Evolutionary conservation across 2,329 filamentous ascomycete genomes (phyloP).

Genomic region (Aspergillus calidoustus): DNA sequence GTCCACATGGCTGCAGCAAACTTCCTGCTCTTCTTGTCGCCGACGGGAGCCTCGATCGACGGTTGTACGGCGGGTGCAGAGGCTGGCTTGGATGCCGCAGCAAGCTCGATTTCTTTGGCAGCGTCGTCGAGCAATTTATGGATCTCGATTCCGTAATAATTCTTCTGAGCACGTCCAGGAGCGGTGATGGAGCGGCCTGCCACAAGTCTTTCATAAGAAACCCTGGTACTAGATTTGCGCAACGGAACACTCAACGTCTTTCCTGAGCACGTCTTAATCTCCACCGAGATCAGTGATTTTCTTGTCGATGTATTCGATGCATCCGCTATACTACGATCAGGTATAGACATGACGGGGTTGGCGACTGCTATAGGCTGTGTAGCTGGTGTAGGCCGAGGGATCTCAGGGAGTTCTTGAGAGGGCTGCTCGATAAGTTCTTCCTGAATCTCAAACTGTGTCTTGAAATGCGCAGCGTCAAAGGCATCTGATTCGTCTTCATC

Average conservation of each 20-base stretch:
- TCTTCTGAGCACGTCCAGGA: conserved; percentile 60
- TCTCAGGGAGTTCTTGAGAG: conserved; percentile 22
- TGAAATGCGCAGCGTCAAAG: conserved; percentile 35
- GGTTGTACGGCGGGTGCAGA: conserved; percentile 30
- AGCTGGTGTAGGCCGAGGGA: conserved; percentile 8
- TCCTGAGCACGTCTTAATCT: conserved; percentile 55
- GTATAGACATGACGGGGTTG: conserved; percentile 5
- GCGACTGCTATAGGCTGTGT: neutral
- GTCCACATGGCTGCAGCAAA: conserved; percentile 72
- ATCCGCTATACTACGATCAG: conserved; percentile 12
- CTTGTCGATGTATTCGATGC: conserved; percentile 20
- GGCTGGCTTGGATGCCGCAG: conserved; percentile 27
- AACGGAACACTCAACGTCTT: conserved; percentile 49
- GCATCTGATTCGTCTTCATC: conserved; percentile 36
- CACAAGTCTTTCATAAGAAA: conserved; percentile 59
- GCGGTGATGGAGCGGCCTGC: conserved; percentile 56
- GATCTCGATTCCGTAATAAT: conserved; percentile 92
- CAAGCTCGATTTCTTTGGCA: conserved; percentile 59
- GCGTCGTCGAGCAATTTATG: conserved; percentile 79
- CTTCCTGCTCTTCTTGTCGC: conserved; percentile 34
- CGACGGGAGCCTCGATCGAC: conserved; percentile 37
- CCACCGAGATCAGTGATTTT: conserved; percentile 28
- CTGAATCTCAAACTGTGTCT: conserved; percentile 37
- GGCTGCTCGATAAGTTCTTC: conserved; percentile 27
- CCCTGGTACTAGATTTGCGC: conserved; percentile 39